phyloP scores from a whole-genome alignment of 2,329 filamentous ascomycete genomes.

The Xylariaceae sp. region DNA sequence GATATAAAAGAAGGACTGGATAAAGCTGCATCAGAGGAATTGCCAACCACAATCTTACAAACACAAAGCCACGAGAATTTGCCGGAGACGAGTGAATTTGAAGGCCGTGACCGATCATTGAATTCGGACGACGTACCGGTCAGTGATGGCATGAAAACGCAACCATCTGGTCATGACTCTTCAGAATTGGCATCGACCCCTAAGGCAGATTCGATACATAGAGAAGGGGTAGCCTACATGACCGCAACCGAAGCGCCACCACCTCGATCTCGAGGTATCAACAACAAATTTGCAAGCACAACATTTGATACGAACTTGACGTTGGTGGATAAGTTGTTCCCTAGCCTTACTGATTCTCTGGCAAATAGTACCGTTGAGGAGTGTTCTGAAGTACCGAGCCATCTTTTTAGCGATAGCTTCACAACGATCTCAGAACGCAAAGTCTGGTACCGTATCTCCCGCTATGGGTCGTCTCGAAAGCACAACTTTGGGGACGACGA shows the following conservation, averaged over 20 bases:
- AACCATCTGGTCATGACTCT: conserved; percentile 1
- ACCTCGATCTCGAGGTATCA: conserved; percentile 18
- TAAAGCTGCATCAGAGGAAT: conserved; percentile 29
- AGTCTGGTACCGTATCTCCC: conserved; percentile 60
- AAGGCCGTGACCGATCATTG: conserved; percentile 15
- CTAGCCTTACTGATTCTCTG: conserved; percentile 18
- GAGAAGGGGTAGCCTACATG: background rate
- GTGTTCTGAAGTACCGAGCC: conserved; percentile 38
- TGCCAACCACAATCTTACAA: conserved; percentile 11
- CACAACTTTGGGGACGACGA: conserved; percentile 54
- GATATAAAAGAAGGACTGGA: conserved; percentile 45
- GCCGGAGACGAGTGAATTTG: conserved; percentile 4
- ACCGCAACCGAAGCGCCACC: conserved; percentile 1
- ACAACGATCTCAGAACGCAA: conserved; percentile 53
- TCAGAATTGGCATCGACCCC: conserved; percentile 21
- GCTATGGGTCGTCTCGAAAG: conserved; percentile 53
- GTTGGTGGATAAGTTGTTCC: conserved; percentile 32
- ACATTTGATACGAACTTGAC: conserved; percentile 24
- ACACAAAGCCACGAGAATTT: conserved; percentile 10
- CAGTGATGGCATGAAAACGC: conserved; percentile 1
- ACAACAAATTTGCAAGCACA: conserved; percentile 30
- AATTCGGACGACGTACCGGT: conserved; percentile 31
- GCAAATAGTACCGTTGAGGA: conserved; percentile 11
- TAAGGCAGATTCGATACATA: conserved; percentile 10
- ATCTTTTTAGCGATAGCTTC: conserved; percentile 49